These are phyloP conservation scores for Neurospora sp. DNA, from an alignment of 2,329 filamentous ascomycete genomes.

Conservation along the genomic window DNA sequence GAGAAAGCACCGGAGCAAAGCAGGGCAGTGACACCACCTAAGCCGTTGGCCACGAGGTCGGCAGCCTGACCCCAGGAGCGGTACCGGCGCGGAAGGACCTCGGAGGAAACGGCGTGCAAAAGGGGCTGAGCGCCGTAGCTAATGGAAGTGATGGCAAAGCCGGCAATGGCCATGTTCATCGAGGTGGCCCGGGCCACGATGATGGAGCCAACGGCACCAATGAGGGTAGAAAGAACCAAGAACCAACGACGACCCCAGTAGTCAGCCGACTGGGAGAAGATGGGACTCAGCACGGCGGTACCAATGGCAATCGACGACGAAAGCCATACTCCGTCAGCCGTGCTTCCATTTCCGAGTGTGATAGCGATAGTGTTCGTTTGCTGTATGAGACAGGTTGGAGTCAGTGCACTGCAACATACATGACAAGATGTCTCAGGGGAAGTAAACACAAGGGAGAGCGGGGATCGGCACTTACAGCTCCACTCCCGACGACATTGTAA, in stretches of 20 bases:
- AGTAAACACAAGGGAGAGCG: not conserved
- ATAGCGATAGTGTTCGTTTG: conserved; percentile 23
- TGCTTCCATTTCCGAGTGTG: conserved; percentile 15
- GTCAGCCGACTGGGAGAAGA: conserved; percentile 29
- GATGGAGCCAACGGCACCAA: conserved; percentile 25
- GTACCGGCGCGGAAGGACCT: conserved; percentile 28
- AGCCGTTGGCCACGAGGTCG: conserved; percentile 21
- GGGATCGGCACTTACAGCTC: conserved; percentile 19
- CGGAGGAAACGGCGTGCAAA: conserved; percentile 28
- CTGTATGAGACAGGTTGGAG: conserved; percentile 10
- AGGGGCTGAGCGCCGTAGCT: conserved; percentile 29
- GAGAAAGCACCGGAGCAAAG: conserved; percentile 26
- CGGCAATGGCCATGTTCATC: conserved; percentile 28
- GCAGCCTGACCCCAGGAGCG: conserved; percentile 26
- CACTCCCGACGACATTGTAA: conserved; percentile 24
- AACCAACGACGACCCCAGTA: conserved; percentile 32
- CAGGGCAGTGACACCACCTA: conserved; percentile 24
- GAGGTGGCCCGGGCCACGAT: conserved; percentile 25
- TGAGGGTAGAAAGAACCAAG: conserved; percentile 24
- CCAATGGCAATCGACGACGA: conserved; percentile 26
- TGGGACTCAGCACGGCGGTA: conserved; percentile 26
- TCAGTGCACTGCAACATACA: not conserved
- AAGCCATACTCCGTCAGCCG: conserved; percentile 24
- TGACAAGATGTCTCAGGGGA: not conserved
- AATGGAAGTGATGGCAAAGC: conserved; percentile 25